Base-by-base conservation (phyloP, 768 basidiomycete species). In the Trametes meyenii region DNA sequence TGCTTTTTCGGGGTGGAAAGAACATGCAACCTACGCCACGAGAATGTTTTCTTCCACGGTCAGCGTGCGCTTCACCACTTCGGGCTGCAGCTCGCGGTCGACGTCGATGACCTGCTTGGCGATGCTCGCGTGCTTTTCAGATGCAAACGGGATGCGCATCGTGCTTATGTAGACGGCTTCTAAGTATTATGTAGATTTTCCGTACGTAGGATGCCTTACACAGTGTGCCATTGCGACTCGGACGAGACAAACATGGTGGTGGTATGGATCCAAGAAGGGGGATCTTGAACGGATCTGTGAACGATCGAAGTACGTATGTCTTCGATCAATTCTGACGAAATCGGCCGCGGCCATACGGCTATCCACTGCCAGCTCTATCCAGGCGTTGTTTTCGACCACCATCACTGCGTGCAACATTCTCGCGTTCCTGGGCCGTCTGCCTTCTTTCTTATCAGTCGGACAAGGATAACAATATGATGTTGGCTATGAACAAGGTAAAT, bases 81-180 rank as follows among this genome's bases (percentile, higher is more conserved):
- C 82, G 3, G 86, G 85, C 67, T 96, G 92, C 42, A 95, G 79
- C 74, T 96, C 94, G 19, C 80, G 76, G 74, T 97, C 94, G 35
- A 97, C 94, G 62, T 90, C 87, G 70, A 97, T 90, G 62, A 85
- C 88, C 73, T 87, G 85, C 71, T 87, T 89, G 24, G 90, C 94
- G 66, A 94, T 91, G 50, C 73, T 69, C 10, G 95, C 95, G 69
- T 97, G 93, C 63, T 86, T 79, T 23, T 78, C 71, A 21, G 84
- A 87, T 21, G 83, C 80, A 65, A 96, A 94, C 10, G 94, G 95
- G 44, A 96, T 86, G 49, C 85, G 83, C 60, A 95, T 75, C 5
- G 84, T 86, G 49, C 90, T 86, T 54, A 10, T 19, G 29, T 19
- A n/a, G 1, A 12, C 29, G 29, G 8, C 19, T 10, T 17, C 49